Percentiles rank a stretch among this genome's conserved stretches.
phyloP scores from a whole-genome alignment of 2,329 filamentous ascomycete species.

The Furcasterigmium furcatum region DNA sequence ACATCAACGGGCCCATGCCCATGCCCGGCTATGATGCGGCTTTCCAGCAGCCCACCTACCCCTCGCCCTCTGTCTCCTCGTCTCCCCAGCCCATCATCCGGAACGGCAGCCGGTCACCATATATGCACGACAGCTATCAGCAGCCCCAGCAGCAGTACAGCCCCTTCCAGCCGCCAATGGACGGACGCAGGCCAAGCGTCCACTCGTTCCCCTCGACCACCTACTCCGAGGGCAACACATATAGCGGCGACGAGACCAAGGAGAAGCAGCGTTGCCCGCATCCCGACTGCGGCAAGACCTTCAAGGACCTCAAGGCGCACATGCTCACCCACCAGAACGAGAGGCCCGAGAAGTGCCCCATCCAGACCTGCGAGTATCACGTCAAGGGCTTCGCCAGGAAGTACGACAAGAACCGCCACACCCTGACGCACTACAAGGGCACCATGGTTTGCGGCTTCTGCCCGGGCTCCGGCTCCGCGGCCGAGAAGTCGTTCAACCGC shows the following conservation, averaged over 20 bases:
- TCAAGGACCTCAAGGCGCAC: slow-evolving; percentile 91
- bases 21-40: slow-evolving; percentile 47
- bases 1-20: slow-evolving; percentile 45
- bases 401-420: slow-evolving; percentile 95
- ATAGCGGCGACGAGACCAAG: slow-evolving; percentile 61
- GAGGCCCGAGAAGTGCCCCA: slow-evolving; percentile 91
- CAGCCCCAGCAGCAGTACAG: slow-evolving; percentile 44
- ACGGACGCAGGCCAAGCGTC: slow-evolving; percentile 61
- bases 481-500: slow-evolving; percentile 93
- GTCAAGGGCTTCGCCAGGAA: slow-evolving; percentile 90
- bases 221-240: slow-evolving; percentile 52
- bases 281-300: slow-evolving; percentile 78
- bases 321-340: slow-evolving; percentile 93
- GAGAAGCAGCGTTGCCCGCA: slow-evolving; percentile 75
- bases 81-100: slow-evolving; percentile 46
- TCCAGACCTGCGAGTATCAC: slow-evolving; percentile 88
- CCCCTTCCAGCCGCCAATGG: slow-evolving; percentile 46
- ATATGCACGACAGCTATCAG: slow-evolving; percentile 52
- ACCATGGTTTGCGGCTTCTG: slow-evolving; percentile 98
- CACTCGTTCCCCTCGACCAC: slow-evolving; percentile 63
- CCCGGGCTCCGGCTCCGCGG: slow-evolving; percentile 80
- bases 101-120: slow-evolving; percentile 63
- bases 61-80: slow-evolving; percentile 63
- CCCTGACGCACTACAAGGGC: slow-evolving; percentile 92
- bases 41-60: slow-evolving; percentile 47